Evolutionary conservation across 1,284 basidiomycete genomes (phyloP).

Genomic region (Bondarzewia mesenterica): DNA sequence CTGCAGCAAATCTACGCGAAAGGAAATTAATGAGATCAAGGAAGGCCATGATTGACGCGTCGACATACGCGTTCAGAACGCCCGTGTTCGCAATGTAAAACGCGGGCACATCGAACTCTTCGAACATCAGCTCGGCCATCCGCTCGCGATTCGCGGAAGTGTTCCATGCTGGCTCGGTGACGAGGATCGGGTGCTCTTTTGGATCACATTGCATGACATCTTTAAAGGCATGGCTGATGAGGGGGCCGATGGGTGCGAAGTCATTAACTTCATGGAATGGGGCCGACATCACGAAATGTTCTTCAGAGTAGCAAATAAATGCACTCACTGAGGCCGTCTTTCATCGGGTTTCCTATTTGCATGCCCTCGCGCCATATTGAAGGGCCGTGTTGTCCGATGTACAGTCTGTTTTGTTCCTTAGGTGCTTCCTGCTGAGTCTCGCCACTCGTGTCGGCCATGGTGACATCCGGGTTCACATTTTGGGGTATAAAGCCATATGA

Average conservation of each 20-base stretch:
- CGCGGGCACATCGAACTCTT: constrained; percentile 90
- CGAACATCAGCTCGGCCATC: constrained; percentile 96
- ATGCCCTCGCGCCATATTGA: constrained; percentile 88
- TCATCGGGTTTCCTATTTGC: constrained; percentile 81
- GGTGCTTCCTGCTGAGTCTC: constrained; percentile 15
- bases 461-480: constrained; percentile 39
- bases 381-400: constrained; percentile 86
- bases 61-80: constrained; percentile 85
- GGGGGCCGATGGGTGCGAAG: constrained; percentile 65
- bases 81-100: constrained; percentile 96
- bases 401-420: constrained; percentile 55
- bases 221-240: constrained; percentile 71
- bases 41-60: constrained; percentile 1
- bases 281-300: background rate
- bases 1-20: constrained; percentile 77
- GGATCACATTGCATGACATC: constrained; percentile 69
- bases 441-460: constrained; percentile 43
- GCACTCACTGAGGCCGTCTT: constrained; percentile 77
- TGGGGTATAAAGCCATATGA: constrained; percentile 70
- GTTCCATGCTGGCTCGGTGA: constrained; percentile 97
- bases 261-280: constrained; percentile 53
- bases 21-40: background rate
- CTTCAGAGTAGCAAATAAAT: background rate
- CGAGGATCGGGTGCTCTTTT: constrained; percentile 84
- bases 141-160: constrained; percentile 82